Conservation (phyloP, 305 asterid genomes). For the Fraxinus sp. region DNA sequence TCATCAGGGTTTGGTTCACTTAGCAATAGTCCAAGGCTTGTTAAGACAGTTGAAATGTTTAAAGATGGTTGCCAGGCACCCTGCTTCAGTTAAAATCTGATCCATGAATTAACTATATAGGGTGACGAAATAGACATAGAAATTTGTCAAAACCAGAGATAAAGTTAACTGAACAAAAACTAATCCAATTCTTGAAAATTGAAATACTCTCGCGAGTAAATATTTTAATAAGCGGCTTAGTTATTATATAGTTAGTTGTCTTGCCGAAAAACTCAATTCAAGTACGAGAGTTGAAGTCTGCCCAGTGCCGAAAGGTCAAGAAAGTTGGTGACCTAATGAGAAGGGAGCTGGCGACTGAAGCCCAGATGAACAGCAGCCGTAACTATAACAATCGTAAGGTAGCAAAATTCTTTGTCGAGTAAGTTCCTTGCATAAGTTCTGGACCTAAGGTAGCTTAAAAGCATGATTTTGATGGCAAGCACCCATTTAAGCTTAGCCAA, state of each 20-base stretch:
- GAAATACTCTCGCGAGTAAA: neutral
- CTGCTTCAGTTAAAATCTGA: slow-evolving; percentile 38
- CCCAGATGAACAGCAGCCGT: neutral
- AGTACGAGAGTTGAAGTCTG: neutral
- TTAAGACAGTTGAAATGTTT: slow-evolving; percentile 76
- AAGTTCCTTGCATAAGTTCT: neutral
- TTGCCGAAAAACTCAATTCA: neutral
- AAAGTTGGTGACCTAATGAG: neutral
- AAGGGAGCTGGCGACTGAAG: neutral
- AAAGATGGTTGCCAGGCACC: slow-evolving; percentile 93
- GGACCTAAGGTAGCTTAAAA: neutral
- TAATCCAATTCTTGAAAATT: neutral
- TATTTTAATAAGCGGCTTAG: neutral
- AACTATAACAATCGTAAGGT: neutral
- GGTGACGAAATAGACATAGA: neutral
- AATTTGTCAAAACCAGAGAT: neutral
- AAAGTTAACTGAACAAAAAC: neutral
- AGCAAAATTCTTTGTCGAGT: neutral
- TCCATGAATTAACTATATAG: neutral
- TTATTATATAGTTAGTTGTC: neutral
- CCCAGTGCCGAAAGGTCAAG: neutral
- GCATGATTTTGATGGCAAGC: neutral
- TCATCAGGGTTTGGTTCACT: slow-evolving; percentile 92
- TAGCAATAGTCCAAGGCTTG: slow-evolving; percentile 70
- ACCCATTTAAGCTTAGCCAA: neutral